These are phyloP conservation scores for Adansonia gregorii DNA, from an alignment of 441 rosid species.

Conservation along the genomic window DNA sequence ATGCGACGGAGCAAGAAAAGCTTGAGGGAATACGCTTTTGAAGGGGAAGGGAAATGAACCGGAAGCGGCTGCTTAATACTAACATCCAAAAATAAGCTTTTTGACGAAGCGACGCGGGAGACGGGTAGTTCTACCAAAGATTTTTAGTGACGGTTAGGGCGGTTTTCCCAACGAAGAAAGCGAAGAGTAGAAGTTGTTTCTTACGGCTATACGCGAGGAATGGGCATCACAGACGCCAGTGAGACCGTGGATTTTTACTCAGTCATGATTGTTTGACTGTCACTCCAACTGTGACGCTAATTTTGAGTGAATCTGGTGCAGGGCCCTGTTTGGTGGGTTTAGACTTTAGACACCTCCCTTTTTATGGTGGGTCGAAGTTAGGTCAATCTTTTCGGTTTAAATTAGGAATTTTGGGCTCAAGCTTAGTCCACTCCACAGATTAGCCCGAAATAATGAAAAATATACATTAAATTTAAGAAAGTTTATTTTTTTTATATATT, in stretches of 20 bases:
- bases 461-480: too few species aligned
- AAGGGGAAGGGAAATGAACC: conserved; percentile 29
- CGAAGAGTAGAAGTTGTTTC: background rate
- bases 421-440: background rate
- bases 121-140: background rate
- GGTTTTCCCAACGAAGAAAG: conserved; percentile 19
- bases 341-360: background rate
- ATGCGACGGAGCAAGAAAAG: conserved; percentile 29
- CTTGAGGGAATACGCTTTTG: conserved; percentile 1
- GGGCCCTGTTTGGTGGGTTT: background rate
- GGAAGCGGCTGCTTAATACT: conserved; percentile 20
- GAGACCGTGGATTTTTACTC: conserved; percentile 1
- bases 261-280: background rate
- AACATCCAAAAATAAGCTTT: conserved; percentile 24
- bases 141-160: background rate
- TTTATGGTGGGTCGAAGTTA: background rate
- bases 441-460: background rate
- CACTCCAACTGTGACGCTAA: background rate
- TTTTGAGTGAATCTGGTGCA: background rate
- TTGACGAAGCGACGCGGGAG: background rate
- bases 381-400: background rate
- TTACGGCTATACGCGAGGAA: background rate
- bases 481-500: too few species aligned
- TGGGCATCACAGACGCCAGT: conserved; percentile 11
- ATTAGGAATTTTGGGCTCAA: background rate